Percentiles rank a stretch among this genome's conserved stretches.
Conservation (phyloP, 164 flowering plant species). For the Stephania yunnanensis region DNA sequence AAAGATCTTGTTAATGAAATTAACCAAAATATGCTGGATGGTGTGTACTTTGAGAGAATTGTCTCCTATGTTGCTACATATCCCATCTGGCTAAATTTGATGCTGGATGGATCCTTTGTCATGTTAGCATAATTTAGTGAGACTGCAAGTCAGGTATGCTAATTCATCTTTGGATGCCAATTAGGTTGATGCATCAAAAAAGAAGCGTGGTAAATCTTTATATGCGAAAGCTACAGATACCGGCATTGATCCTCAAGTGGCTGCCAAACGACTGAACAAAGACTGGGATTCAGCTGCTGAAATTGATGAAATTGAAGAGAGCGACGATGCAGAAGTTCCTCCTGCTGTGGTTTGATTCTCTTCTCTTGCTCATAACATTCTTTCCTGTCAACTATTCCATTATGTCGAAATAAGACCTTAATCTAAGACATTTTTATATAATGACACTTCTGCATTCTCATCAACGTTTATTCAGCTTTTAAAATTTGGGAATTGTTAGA, state of each 20-base stretch:
- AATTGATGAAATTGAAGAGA: slow-evolving; percentile 46
- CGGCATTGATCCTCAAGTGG: slow-evolving; percentile 71
- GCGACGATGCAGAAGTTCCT: slow-evolving; percentile 63
- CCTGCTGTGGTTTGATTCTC: slow-evolving; percentile 60
- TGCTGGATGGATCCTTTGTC: neutral
- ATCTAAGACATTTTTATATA: neutral
- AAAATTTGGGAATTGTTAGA: neutral
- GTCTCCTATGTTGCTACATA: neutral
- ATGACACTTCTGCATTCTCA: neutral
- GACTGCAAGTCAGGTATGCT: neutral
- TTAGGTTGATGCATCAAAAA: slow-evolving; percentile 63
- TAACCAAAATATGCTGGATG: neutral
- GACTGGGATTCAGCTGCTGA: slow-evolving; percentile 98
- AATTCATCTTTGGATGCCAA: slow-evolving; percentile 3
- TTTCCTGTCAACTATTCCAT: neutral
- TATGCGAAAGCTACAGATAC: slow-evolving; percentile 90
- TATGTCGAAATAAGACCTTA: neutral
- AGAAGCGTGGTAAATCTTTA: slow-evolving; percentile 51
- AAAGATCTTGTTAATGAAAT: too few relatives aligned
- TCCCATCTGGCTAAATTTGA: neutral
- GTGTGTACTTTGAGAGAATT: neutral
- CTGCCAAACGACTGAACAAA: slow-evolving; percentile 76
- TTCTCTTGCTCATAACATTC: neutral
- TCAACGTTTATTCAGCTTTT: neutral
- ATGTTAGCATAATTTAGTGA: neutral